Evolutionary conservation across 202 grass and related monocot species (phyloP).

Genomic region (Carex sylvatica): DNA sequence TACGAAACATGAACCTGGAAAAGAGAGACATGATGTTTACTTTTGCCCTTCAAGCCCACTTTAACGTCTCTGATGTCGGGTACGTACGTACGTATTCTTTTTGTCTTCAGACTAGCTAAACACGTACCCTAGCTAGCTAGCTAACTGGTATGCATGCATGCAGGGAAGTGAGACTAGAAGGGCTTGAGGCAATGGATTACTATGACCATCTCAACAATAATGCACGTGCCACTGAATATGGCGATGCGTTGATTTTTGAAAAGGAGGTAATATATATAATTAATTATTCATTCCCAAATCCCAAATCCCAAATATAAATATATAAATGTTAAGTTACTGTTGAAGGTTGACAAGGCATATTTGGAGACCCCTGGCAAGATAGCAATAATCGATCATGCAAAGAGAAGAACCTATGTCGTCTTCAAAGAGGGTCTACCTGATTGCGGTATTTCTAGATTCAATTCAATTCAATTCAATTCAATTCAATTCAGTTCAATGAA

Average conservation of each 20-base stretch:
- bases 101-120: no score
- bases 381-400: conserved; percentile 38
- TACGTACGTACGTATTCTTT: neutral
- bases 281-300: no score
- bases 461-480: no score
- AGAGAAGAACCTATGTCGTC: conserved; percentile 30
- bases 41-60: conserved; percentile 44
- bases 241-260: conserved; percentile 35
- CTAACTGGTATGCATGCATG: neutral
- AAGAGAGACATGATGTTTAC: conserved; percentile 37
- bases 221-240: conserved; percentile 27
- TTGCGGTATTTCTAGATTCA: no score
- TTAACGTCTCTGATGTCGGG: conserved; percentile 47
- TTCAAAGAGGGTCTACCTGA: conserved; percentile 33
- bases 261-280: conserved; percentile 22
- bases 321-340: neutral
- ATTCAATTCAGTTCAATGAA: no score
- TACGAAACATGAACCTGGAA: conserved; percentile 46
- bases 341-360: conserved; percentile 33
- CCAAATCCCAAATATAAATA: no score
- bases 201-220: conserved; percentile 28
- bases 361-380: conserved; percentile 30
- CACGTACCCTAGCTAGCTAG: no score
- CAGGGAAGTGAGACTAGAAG: conserved; percentile 36
- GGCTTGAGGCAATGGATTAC: conserved; percentile 39